Percentiles rank a stretch among this genome's conserved stretches.
Conservation (phyloP, 228 moss, liverwort and hornwort genomes). For the Sphagnum fallax region DNA sequence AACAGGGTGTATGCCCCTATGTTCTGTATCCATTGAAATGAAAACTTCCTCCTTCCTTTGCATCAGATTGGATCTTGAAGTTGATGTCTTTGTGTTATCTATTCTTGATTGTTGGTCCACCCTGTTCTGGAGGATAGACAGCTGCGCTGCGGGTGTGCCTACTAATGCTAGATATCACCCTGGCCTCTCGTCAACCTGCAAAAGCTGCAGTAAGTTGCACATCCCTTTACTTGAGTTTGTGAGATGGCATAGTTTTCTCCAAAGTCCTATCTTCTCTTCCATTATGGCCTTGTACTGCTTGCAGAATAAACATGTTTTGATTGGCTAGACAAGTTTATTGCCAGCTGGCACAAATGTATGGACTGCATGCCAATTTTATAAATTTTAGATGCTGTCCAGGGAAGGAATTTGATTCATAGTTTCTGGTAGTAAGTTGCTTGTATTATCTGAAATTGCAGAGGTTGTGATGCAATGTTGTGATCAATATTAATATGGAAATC, state of each 20-base stretch:
- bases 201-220: slow-evolving; percentile 70
- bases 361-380: not conserved
- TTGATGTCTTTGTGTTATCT: not conserved
- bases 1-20: not conserved
- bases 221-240: slow-evolving; percentile 1
- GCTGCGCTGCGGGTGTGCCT: slow-evolving; percentile 76
- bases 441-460: no score
- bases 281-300: no score
- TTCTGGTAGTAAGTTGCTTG: no score
- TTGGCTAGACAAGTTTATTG: no score
- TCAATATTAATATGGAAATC: no score
- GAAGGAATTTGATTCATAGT: no score
- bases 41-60: not conserved
- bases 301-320: no score
- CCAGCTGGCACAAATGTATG: not conserved
- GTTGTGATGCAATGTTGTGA: no score
- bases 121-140: slow-evolving; percentile 27
- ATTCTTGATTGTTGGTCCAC: no score
- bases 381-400: not conserved
- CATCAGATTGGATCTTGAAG: not conserved
- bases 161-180: slow-evolving; percentile 73
- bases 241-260: not conserved
- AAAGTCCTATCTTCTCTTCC: not conserved
- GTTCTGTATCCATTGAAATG: not conserved
- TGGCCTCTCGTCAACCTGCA: slow-evolving; percentile 67